Evolutionary conservation across 1,284 basidiomycete species (phyloP).

Genomic region (Trichosporon sp.): DNA sequence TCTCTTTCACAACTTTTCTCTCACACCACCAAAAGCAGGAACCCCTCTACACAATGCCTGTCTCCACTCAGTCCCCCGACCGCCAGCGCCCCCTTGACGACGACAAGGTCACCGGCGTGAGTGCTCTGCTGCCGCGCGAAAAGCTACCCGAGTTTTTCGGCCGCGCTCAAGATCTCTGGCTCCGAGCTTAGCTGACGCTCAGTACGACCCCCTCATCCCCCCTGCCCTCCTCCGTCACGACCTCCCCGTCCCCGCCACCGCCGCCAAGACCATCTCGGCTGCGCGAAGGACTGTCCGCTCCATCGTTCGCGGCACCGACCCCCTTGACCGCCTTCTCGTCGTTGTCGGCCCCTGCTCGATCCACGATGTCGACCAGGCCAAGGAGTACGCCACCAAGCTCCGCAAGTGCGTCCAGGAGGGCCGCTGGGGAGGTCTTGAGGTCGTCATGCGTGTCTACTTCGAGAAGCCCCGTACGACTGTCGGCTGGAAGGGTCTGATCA

Average conservation of each 20-base stretch:
- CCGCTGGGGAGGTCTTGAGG: constrained; percentile 66
- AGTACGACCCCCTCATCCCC: constrained; percentile 91
- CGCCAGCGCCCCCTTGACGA: constrained; percentile 41
- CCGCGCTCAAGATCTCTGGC: background rate
- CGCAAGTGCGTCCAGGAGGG: constrained; percentile 61
- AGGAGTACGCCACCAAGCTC: constrained; percentile 80
- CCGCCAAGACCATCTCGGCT: constrained; percentile 62
- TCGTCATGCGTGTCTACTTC: constrained; percentile 96
- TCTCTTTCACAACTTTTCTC: background rate
- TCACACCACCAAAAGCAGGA: constrained; percentile 9
- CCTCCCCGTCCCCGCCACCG: constrained; percentile 54
- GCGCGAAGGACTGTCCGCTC: constrained; percentile 73
- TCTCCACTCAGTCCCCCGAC: constrained; percentile 40
- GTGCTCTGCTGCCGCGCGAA: constrained; percentile 15
- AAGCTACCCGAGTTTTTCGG: constrained; percentile 4
- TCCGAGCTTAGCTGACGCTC: constrained; percentile 11
- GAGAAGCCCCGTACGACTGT: constrained; percentile 60
- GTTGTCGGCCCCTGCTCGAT: constrained; percentile 96
- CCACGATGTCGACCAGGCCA: constrained; percentile 79
- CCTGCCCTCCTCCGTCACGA: constrained; percentile 84
- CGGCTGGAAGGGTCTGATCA: constrained; percentile 98
- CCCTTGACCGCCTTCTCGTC: constrained; percentile 69
- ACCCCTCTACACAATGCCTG: constrained; percentile 24
- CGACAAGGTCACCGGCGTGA: constrained; percentile 44
- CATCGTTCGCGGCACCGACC: constrained; percentile 73